Evolutionary conservation across 441 rosid genomes (phyloP).

Genomic region (Theobroma grandiflorum): DNA sequence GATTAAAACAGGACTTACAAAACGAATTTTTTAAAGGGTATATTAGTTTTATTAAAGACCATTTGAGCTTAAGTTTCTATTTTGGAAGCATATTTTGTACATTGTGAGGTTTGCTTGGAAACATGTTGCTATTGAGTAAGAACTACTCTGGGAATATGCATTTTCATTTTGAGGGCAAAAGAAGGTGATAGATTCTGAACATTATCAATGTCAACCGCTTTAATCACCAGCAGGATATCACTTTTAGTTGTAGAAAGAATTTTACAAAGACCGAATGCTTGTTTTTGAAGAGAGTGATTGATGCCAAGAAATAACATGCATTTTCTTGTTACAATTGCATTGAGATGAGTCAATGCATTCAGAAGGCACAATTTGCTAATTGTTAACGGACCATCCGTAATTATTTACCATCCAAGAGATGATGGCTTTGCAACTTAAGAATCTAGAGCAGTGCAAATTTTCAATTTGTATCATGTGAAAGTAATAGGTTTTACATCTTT

Average conservation of each 20-base stretch:
- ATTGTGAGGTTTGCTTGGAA: constrained; percentile 21
- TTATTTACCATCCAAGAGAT: neutral
- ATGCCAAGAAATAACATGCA: neutral
- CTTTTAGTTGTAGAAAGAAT: constrained; percentile 4
- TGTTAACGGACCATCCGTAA: neutral
- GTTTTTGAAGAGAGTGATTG: neutral
- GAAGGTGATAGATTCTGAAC: neutral
- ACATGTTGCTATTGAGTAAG: constrained; percentile 30
- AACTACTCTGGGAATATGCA: constrained; percentile 24
- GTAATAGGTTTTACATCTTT: neutral
- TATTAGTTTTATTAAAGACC: neutral
- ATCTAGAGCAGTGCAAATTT: constrained; percentile 9
- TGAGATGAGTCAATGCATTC: constrained; percentile 14
- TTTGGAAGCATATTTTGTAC: constrained; percentile 14
- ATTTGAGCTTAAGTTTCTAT: constrained; percentile 2
- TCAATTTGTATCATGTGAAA: neutral
- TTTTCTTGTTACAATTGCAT: neutral
- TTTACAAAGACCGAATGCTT: neutral
- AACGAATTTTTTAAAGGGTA: neutral
- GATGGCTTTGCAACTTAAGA: constrained; percentile 12
- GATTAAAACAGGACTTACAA: neutral
- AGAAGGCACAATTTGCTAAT: constrained; percentile 13
- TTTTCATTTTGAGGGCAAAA: constrained; percentile 6
- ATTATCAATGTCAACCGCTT: neutral
- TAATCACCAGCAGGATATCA: neutral